phyloP scores from a whole-genome alignment of 257 asterid species.

The Asclepias syriaca region DNA sequence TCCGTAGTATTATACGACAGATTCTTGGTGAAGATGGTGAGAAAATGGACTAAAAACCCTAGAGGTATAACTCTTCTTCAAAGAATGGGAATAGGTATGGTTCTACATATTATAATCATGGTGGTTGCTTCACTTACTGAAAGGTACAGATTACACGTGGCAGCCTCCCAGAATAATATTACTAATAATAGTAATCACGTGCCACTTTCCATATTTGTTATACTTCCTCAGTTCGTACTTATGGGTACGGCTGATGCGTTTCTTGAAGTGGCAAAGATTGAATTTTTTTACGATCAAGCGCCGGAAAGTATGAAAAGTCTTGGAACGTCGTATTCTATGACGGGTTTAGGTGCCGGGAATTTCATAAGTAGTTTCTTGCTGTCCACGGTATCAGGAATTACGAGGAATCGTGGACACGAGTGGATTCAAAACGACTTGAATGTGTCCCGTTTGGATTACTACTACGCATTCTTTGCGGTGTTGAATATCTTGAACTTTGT shows the following conservation, averaged over 20 bases:
- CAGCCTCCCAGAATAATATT: slow-evolving; percentile 28
- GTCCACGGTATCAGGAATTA: slow-evolving; percentile 47
- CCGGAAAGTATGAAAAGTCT: slow-evolving; percentile 89
- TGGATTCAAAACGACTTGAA: slow-evolving; percentile 79
- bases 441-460: slow-evolving; percentile 71
- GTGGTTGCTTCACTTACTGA: slow-evolving; percentile 53
- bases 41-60: slow-evolving; percentile 62
- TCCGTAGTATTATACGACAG: slow-evolving; percentile 68
- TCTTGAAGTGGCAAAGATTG: slow-evolving; percentile 63
- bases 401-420: slow-evolving; percentile 38
- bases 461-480: slow-evolving; percentile 52
- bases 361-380: slow-evolving; percentile 65
- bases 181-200: slow-evolving; percentile 38
- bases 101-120: slow-evolving; percentile 61
- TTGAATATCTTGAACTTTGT: slow-evolving; percentile 48
- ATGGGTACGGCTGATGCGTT: slow-evolving; percentile 88
- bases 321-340: slow-evolving; percentile 66
- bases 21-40: slow-evolving; percentile 31
- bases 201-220: slow-evolving; percentile 55
- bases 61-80: slow-evolving; percentile 75
- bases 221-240: slow-evolving; percentile 69
- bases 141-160: slow-evolving; percentile 48
- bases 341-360: slow-evolving; percentile 62
- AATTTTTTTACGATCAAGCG: slow-evolving; percentile 86
- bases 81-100: slow-evolving; percentile 81